Conservation (phyloP, 2,329 filamentous ascomycete genomes). For the Botrytis cinerea region DNA sequence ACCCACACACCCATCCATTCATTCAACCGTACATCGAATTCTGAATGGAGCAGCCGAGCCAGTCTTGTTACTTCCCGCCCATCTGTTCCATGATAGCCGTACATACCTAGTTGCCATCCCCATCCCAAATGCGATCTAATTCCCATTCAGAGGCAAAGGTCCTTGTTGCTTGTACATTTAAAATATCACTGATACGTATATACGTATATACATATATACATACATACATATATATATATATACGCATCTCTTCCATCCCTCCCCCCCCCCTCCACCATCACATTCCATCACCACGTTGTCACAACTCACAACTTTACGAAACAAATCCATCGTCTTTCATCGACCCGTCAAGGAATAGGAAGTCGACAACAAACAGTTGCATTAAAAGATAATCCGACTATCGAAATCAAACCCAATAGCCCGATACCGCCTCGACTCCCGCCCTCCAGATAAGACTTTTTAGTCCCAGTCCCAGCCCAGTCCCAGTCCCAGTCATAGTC, state of each 20-base stretch:
- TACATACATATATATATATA: background rate
- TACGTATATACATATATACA: background rate
- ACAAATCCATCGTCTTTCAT: background rate
- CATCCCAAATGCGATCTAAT: background rate
- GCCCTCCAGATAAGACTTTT: conserved; percentile 21
- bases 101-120: background rate
- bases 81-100: background rate
- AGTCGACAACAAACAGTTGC: conserved; percentile 24
- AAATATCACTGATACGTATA: background rate
- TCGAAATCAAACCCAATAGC: conserved; percentile 1
- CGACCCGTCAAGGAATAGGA: background rate
- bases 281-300: background rate
- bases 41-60: background rate
- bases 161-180: no score
- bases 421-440: conserved; percentile 23
- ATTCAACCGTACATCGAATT: background rate
- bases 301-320: background rate
- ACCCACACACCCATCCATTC: no score
- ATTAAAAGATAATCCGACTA: conserved; percentile 17
- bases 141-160: background rate
- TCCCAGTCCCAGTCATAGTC: background rate
- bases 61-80: background rate
- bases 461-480: background rate
- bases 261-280: background rate
- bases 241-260: background rate